Evolutionary conservation across 2,329 filamentous ascomycete genomes (phyloP).

Genomic region (Sarocladium strictum): DNA sequence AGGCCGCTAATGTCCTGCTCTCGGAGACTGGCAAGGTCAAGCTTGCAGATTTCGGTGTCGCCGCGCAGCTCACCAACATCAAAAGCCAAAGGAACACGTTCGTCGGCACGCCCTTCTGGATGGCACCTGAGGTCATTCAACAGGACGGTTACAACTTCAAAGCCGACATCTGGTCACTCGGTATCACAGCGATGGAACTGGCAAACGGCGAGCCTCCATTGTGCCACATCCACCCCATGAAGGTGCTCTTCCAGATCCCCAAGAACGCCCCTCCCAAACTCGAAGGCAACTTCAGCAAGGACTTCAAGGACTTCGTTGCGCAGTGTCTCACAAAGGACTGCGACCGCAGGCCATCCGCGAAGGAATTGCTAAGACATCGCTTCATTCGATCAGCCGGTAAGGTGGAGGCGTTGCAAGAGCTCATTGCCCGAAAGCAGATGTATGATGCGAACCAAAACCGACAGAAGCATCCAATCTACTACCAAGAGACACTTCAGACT

Average conservation of each 20-base stretch:
- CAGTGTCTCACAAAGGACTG: conserved; percentile 91
- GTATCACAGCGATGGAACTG: conserved; percentile 87
- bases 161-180: conserved; percentile 88
- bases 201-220: conserved; percentile 85
- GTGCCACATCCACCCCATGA: conserved; percentile 84
- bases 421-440: conserved; percentile 76
- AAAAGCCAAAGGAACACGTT: conserved; percentile 97
- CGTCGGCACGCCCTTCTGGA: conserved; percentile 95
- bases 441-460: conserved; percentile 70
- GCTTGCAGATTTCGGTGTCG: conserved; percentile 94
- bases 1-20: conserved; percentile 93
- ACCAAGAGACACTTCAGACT: conserved; percentile 82
- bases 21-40: conserved; percentile 88
- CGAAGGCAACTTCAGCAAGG: conserved; percentile 78
- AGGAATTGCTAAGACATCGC: conserved; percentile 78
- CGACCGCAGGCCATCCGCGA: conserved; percentile 75
- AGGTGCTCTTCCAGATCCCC: conserved; percentile 85
- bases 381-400: conserved; percentile 87
- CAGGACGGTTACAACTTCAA: conserved; percentile 80
- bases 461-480: conserved; percentile 71
- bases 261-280: conserved; percentile 80
- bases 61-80: conserved; percentile 93
- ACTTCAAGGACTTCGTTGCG: conserved; percentile 91
- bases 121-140: conserved; percentile 92
- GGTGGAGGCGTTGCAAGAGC: conserved; percentile 78